Evolutionary conservation across 176 grass and related monocot genomes (phyloP), one percentile per base, ranked within the genome.

Genomic region (Triticum urartu): DNA sequence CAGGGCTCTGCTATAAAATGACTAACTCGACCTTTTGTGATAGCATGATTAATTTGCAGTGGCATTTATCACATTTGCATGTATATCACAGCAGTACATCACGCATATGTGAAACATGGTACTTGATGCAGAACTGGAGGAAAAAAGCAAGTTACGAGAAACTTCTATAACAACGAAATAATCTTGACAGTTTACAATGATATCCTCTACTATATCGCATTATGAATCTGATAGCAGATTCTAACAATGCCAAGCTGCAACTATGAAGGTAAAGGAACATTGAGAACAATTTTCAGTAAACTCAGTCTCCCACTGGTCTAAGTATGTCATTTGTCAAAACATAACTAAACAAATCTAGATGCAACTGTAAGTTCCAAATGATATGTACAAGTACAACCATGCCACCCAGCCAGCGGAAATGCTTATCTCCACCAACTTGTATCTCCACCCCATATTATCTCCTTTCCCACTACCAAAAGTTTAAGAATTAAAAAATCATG

Each of bases 131-230:
- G 18, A 65, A 32, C 21, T 58, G 54, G 18, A 21, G 32, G 42
- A 47, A 40, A 63, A 38, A 64, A 1, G 25, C 25, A 2, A 40
- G 58, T 45, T 10, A 63, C 26, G 1, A 38, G 76, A 68, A 4
- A 9, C 13, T 66, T 80, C 9, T 79, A 36, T 32, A 54, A 64
- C 17, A 70, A 77, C 61, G 15, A 78, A 50, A 39, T 24, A 70
- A 39, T 52, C 56, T 48, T 86, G n/a, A 64, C n/a, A 89, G 9
- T 43, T 86, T n/a, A 72, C 20, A 89, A 7, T 25, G 74, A 83
- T 36, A 84, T 30, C 38, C 30, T 81, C 24, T 82, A 83, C 48
- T 28, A 73, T 21, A 59, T 22, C 8, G 21, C 47, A 82, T 42
- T 7, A 85, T 5, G 83, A 85, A 66, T 43, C 39, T n/a, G 22